Evolutionary conservation across 306 rosid genomes (phyloP), one percentile per base, ranked within the genome.

Genomic region (Biancaea sappan): DNA sequence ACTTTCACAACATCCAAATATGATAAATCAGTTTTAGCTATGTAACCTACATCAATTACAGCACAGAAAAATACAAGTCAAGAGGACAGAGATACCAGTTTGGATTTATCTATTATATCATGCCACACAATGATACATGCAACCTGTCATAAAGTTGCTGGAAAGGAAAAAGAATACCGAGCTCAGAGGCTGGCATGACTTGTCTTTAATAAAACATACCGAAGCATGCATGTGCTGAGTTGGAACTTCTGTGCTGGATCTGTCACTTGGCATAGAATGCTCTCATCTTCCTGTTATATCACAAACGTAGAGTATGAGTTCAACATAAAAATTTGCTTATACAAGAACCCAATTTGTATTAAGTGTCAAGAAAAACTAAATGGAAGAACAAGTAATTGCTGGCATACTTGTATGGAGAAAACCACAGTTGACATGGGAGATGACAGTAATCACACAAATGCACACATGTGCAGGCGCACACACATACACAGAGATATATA

Each of bases 1-100:
- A 48, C 26, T 46, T 57, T 73, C 22, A 64, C 31, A 76, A 66
- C 72, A 38, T 58, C 34, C 43, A 54, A 46, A 40, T 25, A 46
- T 14, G 26, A 65, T 21, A 35, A 16, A 7, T 35, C 19, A 40
- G 48, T 10, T 77, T 44, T 72, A 66, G 51, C 51, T 69, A 40
- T 53, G 21, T 31, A 19, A 67, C 6, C 35, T 68, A 71, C 54
- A 66, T 64, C 21, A 62, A 26, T 25, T 32, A 58, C 8, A 73
- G 51, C 26, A 22, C 18, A 67, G 26, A 54, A 69, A 32, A 51
- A 43, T 25, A 14, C 46, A 35, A 72, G 29, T 47, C 35, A 11
- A 50, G 18, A 50, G 48, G 9, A 71, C 37, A 64, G 59, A 56
- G 64, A 29, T 15, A 66, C 19, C 18, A 28, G 28, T 47, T 16